Base-by-base conservation (phyloP, 108 stramenopile genomes). In the Skeletonema grethae region DNA sequence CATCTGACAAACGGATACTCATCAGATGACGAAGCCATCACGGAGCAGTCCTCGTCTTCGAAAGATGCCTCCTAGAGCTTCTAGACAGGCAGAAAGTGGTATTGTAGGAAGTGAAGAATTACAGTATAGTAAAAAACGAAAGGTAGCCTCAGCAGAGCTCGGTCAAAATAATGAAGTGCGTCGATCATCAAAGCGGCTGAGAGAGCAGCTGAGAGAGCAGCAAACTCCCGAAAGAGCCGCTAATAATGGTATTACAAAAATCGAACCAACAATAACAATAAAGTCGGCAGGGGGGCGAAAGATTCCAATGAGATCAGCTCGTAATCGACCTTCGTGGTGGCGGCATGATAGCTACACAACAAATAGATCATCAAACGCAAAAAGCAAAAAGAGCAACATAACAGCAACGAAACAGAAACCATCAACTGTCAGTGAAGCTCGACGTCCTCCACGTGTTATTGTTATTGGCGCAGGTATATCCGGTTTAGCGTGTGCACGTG, bases 401-500 rank as follows among this genome's bases (percentile, higher is more conserved):
- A 53, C 50, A 53, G 4, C 50, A 22, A 24, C 15, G 7, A 53
- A 20, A 22, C 20, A 24, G 50, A 53, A 53, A 22, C 15, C 24
- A 53, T 9, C 16, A 5, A 53, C 7, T 53, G 3, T 11, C 13
- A 62, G 60, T 29, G 15, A 64, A 65, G 68, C 73, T 4, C 69
- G 32, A n/a, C 83, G 83, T 12, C 84, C 81, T 13, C 83, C 85
- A 16, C 81, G 82, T 9, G 87, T 90, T 5, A 83, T 93, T 25
- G 79, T 93, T 4, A 76, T 93, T 28, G 92, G 92, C 11, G 88
- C 87, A 10, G 92, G 92, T 4, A 85, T 89, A 16, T 74, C 86
- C 1, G 92, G 92, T 15, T 66, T 93, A 69, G 88, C 92, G 2
- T 87, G 87, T 72, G 88, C 92, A 39, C 79, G 90, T 13, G 92